These are phyloP conservation scores for Hamamelis virginiana DNA, from an alignment of 164 flowering plant species.

Conservation along the genomic window DNA sequence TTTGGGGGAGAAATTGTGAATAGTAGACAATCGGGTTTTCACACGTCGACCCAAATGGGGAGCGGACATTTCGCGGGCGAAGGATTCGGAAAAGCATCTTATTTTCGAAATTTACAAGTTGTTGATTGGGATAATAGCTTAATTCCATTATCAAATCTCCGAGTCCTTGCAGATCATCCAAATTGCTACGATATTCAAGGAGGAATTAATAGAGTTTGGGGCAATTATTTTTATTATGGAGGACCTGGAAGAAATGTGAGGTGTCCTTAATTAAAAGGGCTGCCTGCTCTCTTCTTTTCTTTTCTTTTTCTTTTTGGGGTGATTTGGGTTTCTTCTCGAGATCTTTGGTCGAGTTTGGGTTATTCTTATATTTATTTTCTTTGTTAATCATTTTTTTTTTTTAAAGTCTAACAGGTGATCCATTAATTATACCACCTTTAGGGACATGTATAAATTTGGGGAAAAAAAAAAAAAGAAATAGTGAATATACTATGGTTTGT, in stretches of 20 bases:
- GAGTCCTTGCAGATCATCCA: slow-evolving; percentile 57
- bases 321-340: slow-evolving; percentile 22
- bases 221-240: slow-evolving; percentile 69
- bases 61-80: slow-evolving; percentile 71
- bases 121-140: slow-evolving; percentile 67
- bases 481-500: slow-evolving; percentile 38
- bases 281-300: not conserved
- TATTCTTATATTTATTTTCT: slow-evolving; percentile 5
- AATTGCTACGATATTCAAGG: slow-evolving; percentile 60
- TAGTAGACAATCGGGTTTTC: slow-evolving; percentile 30
- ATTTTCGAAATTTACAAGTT: slow-evolving; percentile 55
- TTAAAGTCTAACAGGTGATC: slow-evolving; percentile 21
- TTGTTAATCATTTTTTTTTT: slow-evolving; percentile 15
- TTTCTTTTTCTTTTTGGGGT: slow-evolving; percentile 10
- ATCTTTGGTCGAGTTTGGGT: slow-evolving; percentile 16
- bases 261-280: slow-evolving; percentile 41
- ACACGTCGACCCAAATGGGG: slow-evolving; percentile 68
- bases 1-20: slow-evolving; percentile 59
- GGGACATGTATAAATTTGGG: slow-evolving; percentile 32
- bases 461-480: slow-evolving; percentile 19
- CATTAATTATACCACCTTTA: slow-evolving; percentile 25
- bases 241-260: slow-evolving; percentile 67
- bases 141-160: slow-evolving; percentile 44
- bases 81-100: slow-evolving; percentile 68
- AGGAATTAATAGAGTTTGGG: slow-evolving; percentile 61